Conservation (phyloP, 2,329 filamentous ascomycete species). For the Paecilomyces formosus region DNA sequence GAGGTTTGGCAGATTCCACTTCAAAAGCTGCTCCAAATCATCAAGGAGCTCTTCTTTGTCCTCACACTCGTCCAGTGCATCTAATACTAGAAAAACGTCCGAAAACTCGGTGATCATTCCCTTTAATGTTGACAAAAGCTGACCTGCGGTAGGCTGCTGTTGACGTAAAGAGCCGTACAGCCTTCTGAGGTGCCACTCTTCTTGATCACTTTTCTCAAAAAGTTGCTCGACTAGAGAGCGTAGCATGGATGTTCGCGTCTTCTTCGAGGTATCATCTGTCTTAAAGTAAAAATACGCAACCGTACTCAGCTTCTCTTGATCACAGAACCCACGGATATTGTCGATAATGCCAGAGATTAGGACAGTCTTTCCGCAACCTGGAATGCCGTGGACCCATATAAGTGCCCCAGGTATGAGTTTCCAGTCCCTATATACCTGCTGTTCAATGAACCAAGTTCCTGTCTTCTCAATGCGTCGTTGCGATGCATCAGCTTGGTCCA, state of each 20-base stretch:
- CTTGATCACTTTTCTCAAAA: slow-evolving; percentile 10
- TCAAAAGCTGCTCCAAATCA: slow-evolving; percentile 1
- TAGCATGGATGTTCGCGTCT: slow-evolving; percentile 1
- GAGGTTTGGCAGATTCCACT: neutral
- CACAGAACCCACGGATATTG: slow-evolving; percentile 9
- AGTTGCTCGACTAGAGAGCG: slow-evolving; percentile 4
- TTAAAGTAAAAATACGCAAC: slow-evolving; percentile 31
- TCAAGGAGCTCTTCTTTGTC: slow-evolving; percentile 3
- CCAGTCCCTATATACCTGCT: slow-evolving; percentile 3
- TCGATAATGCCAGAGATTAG: slow-evolving; percentile 32
- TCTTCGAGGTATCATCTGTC: slow-evolving; percentile 29
- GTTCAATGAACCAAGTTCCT: slow-evolving; percentile 1
- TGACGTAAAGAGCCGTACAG: slow-evolving; percentile 9
- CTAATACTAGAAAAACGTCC: slow-evolving; percentile 24
- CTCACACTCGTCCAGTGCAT: slow-evolving; percentile 5
- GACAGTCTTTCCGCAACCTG: slow-evolving; percentile 36
- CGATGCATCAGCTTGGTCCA: slow-evolving; percentile 3
- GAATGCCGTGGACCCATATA: slow-evolving; percentile 33
- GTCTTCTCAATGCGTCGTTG: slow-evolving; percentile 1
- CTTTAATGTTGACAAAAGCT: neutral
- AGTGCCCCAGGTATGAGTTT: slow-evolving; percentile 16
- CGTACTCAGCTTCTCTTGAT: slow-evolving; percentile 20
- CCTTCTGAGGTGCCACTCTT: slow-evolving; percentile 7
- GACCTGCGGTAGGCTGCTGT: neutral
- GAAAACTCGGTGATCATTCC: slow-evolving; percentile 12